phyloP scores from a whole-genome alignment of 768 basidiomycete genomes.

The Tulasnella sp. region DNA sequence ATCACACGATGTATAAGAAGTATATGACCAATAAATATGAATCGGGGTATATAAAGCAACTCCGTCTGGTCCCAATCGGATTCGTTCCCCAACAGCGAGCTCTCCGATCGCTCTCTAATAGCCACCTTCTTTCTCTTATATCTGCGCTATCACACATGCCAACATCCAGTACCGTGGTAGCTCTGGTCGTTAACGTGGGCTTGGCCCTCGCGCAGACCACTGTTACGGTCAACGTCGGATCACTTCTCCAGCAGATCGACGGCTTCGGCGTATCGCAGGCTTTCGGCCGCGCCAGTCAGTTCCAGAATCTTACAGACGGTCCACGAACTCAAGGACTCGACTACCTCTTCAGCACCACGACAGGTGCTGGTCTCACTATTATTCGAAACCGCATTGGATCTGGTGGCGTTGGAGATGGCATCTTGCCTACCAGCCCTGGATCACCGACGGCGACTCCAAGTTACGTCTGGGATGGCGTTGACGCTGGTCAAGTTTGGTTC shows the following conservation, averaged over 20 bases:
- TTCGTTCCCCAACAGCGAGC: background rate
- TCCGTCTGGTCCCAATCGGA: background rate
- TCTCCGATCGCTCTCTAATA: background rate
- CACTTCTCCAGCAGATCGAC: conserved; percentile 16
- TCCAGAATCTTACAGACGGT: background rate
- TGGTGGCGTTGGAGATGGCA: background rate
- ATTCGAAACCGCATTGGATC: conserved; percentile 21
- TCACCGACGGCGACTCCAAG: background rate
- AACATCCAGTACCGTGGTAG: background rate
- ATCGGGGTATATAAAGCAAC: background rate
- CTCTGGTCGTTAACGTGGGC: background rate
- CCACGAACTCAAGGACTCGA: conserved; percentile 21
- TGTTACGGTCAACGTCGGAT: conserved; percentile 21
- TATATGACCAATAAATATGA: background rate
- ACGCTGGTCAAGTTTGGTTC: conserved; percentile 25
- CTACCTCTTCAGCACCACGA: conserved; percentile 24
- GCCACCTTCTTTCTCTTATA: background rate
- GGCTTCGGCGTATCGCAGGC: conserved; percentile 23
- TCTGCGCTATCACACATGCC: background rate
- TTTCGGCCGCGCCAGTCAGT: conserved; percentile 18
- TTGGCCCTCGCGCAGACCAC: background rate
- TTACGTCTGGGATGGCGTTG: conserved; percentile 22
- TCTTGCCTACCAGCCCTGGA: conserved; percentile 5
- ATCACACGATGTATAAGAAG: background rate
- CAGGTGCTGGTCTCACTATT: conserved; percentile 24